phyloP scores from a whole-genome alignment of 352 stramenopile species.

The Hyaloperonospora brassicae region DNA sequence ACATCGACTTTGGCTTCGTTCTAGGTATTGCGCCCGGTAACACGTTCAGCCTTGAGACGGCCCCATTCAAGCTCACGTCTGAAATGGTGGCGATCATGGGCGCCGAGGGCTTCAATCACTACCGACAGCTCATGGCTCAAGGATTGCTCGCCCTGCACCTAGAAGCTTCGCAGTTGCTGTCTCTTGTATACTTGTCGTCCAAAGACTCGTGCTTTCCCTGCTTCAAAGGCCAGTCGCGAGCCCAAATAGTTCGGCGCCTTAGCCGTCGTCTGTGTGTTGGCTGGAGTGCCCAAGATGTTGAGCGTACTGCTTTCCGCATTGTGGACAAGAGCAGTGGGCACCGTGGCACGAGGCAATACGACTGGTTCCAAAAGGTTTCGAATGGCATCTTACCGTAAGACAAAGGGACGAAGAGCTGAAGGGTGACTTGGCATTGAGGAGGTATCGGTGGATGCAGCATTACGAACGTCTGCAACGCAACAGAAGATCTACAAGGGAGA shows the following conservation, averaged over 20 bases:
- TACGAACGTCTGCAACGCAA: too few species aligned
- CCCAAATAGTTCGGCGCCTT: constrained; percentile 38
- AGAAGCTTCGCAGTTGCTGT: constrained; percentile 89
- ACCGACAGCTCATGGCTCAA: constrained; percentile 88
- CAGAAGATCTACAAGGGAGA: too few species aligned
- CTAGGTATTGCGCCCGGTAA: constrained; percentile 95
- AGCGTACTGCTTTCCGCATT: constrained; percentile 46
- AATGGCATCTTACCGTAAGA: constrained; percentile 66
- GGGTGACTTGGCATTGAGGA: not conserved
- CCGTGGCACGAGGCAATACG: constrained; percentile 75
- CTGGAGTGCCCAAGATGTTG: constrained; percentile 42
- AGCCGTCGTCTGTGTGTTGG: constrained; percentile 54
- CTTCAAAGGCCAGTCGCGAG: constrained; percentile 56
- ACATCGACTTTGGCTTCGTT: constrained; percentile 99
- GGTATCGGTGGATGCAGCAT: too few species aligned
- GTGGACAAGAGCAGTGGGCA: constrained; percentile 72
- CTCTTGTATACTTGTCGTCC: constrained; percentile 86
- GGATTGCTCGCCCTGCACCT: constrained; percentile 91
- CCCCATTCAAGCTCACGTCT: constrained; percentile 97
- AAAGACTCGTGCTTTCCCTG: constrained; percentile 91
- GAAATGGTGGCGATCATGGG: constrained; percentile 95
- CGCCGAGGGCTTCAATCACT: constrained; percentile 82
- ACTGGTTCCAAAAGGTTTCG: constrained; percentile 82
- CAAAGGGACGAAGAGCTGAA: not conserved
- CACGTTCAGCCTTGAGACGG: constrained; percentile 94